Evolutionary conservation across 1,139 yeast species (phyloP), one percentile per base, ranked within the genome.

Genomic region (Geotrichum bryndzae): DNA sequence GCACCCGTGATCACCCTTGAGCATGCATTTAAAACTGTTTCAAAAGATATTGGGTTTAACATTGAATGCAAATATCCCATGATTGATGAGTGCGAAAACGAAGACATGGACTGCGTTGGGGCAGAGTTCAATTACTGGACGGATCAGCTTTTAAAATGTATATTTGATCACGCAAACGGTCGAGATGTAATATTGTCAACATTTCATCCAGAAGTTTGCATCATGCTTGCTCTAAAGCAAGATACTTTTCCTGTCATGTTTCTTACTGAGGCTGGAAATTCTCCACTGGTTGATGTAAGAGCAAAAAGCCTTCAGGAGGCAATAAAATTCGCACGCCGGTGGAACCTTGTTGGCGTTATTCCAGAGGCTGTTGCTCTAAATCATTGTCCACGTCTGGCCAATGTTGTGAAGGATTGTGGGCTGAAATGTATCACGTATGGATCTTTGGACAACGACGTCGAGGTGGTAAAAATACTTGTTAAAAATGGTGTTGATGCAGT

Each of bases 401-500:
- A 86, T 66, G 96, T 90, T 27, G 95, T 91, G 45, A 94, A 94
- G 73, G 86, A 91, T 22, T 84, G 88, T 58, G 98, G 98, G 0
- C 80, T 94, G 66, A 97, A 92, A 15, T 92, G 97, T 75, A 95
- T 94, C 61, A 90, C 97, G 0, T 94, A 94, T 70, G 99, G 99
- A 50, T 81, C 83, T 0, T 82, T 82, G 70, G 94, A 94, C 73
- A 94, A 94, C 70, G 86, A 85, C 56, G 97, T 97, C 0, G 90
- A 84, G 63, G 85, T 87, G 67, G 94, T 96, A 48, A 86, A 85
- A 68, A 78, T 88, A 64, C 97, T 94, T 73, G 88, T 94, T 87
- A 85, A 84, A 67, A 94, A 96, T 10, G 98, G 98, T 15, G 97
- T 94, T 11, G 98, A 94, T 78, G 99, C 99, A 0, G 98, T 94